A percentile compares a stretch with the other conserved stretches of the same genome.
phyloP scores from a whole-genome alignment of 2,329 filamentous ascomycete genomes.

The Uncinocarpus reesii region DNA sequence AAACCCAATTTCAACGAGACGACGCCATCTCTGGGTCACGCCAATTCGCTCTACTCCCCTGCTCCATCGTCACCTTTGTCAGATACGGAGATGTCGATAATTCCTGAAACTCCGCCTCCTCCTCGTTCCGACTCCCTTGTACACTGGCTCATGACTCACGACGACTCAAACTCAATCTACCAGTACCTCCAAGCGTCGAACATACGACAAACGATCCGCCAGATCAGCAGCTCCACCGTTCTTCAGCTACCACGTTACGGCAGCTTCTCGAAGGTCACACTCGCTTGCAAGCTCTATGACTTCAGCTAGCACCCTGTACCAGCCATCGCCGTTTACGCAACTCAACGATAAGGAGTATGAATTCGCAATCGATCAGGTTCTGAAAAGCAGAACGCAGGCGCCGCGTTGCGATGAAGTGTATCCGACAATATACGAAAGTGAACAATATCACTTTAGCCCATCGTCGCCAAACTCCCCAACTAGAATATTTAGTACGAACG shows the following conservation, averaged over 20 bases:
- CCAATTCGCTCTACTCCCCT: background rate
- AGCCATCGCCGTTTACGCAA: conserved; percentile 12
- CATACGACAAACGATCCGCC: conserved; percentile 20
- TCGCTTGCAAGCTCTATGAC: conserved; percentile 26
- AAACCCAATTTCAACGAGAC: background rate
- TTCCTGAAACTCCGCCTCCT: background rate
- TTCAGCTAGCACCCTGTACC: conserved; percentile 17
- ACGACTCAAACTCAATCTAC: no score
- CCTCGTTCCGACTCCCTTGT: conserved; percentile 8
- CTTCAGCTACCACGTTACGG: conserved; percentile 23
- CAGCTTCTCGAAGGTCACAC: conserved; percentile 18
- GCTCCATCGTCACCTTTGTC: background rate
- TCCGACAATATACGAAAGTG: conserved; percentile 23
- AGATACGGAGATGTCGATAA: background rate
- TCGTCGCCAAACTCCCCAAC: background rate
- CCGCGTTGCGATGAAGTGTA: conserved; percentile 15
- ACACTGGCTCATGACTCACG: conserved; percentile 5
- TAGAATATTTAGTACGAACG: conserved; percentile 12
- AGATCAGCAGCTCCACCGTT: conserved; percentile 30
- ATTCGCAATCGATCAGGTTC: conserved; percentile 9
- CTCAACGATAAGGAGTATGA: conserved; percentile 21
- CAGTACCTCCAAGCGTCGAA: background rate
- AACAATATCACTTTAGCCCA: conserved; percentile 15
- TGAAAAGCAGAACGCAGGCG: conserved; percentile 7
- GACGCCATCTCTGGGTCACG: background rate